These are phyloP conservation scores for Endoconidiophora polonica DNA, from an alignment of 2,329 filamentous ascomycete species.

Conservation along the genomic window DNA sequence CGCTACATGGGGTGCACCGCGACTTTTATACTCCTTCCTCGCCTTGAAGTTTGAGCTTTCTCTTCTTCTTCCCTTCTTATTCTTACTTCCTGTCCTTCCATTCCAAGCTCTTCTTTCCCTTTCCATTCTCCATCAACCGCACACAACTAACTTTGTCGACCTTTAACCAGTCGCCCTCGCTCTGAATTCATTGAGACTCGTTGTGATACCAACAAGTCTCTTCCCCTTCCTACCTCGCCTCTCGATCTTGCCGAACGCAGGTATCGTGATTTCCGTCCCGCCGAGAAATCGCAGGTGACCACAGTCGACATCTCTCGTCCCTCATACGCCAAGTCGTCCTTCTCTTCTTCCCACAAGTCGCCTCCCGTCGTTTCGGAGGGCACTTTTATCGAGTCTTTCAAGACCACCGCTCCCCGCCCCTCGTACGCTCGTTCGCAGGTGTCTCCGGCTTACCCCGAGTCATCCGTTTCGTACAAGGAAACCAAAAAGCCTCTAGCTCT, in stretches of 20 bases:
- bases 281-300: constrained; percentile 27
- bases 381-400: constrained; percentile 15
- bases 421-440: constrained; percentile 10
- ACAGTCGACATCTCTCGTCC: constrained; percentile 19
- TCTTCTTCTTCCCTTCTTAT: constrained; percentile 5
- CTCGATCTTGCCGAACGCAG: constrained; percentile 50
- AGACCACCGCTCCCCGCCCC: constrained; percentile 19
- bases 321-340: constrained; percentile 1
- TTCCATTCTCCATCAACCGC: constrained; percentile 7
- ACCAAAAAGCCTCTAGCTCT: constrained; percentile 9
- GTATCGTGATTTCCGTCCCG: constrained; percentile 35
- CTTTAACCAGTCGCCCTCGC: constrained; percentile 16
- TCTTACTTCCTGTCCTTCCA: constrained; percentile 4
- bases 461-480: constrained; percentile 7
- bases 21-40: constrained; percentile 9
- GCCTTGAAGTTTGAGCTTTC: constrained; percentile 5
- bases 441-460: constrained; percentile 10
- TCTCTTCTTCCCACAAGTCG: constrained; percentile 1
- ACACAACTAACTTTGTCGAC: constrained; percentile 26
- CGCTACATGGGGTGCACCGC: constrained; percentile 1
- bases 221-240: constrained; percentile 29
- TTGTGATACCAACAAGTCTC: constrained; percentile 44
- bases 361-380: constrained; percentile 11
- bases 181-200: constrained; percentile 43
- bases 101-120: constrained; percentile 3